Conservation (phyloP, 306 rosid species). For the Trifolium fragiferum region DNA sequence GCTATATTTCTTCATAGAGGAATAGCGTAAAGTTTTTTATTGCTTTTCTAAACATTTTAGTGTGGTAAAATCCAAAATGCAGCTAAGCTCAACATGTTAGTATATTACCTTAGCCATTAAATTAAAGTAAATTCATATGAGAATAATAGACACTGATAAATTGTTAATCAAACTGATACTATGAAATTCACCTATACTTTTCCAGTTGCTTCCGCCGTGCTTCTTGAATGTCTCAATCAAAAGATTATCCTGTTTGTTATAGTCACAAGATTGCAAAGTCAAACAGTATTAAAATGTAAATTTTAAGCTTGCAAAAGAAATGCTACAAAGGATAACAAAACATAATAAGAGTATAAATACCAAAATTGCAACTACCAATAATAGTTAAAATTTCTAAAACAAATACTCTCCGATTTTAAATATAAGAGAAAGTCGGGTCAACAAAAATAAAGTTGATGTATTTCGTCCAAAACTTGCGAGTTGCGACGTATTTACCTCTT, state of each 20-base stretch:
- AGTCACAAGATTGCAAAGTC: constrained; percentile 29
- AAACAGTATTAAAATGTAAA: constrained; percentile 9
- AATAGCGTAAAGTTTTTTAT: not conserved
- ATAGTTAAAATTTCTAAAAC: not conserved
- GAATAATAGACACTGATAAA: not conserved
- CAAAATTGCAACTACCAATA: not conserved
- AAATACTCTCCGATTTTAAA: not conserved
- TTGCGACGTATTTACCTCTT: constrained; percentile 46
- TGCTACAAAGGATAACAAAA: not conserved
- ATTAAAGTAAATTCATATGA: constrained; percentile 23
- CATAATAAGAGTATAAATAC: not conserved
- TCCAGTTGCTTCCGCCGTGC: constrained; percentile 59
- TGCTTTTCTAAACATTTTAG: not conserved
- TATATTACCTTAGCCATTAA: constrained; percentile 1
- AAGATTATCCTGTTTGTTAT: constrained; percentile 60
- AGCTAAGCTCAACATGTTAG: not conserved
- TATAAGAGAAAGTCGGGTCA: too few relatives aligned
- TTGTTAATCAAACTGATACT: constrained; percentile 2
- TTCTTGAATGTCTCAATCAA: constrained; percentile 54
- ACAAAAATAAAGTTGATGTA: too few relatives aligned
- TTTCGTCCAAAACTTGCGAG: too few relatives aligned
- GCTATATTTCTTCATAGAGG: not conserved
- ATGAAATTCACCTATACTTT: constrained; percentile 50
- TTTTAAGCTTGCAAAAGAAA: not conserved
- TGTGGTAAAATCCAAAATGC: not conserved